Conservation (phyloP, 371 early-diverging fungal genomes). For the Actinomortierella wolfii region DNA sequence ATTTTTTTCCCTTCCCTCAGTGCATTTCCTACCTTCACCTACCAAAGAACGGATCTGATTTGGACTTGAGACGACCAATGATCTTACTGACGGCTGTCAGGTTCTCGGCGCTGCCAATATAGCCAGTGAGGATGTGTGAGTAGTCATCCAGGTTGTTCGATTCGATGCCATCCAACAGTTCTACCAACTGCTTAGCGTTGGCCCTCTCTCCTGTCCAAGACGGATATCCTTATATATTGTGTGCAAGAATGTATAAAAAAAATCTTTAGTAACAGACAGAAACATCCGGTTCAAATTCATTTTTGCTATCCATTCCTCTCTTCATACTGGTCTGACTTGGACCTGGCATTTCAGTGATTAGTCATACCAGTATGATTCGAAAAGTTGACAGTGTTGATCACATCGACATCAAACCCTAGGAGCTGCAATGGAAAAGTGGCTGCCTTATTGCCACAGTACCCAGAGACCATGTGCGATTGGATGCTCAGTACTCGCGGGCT, state of each 20-base stretch:
- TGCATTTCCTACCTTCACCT: slow-evolving; percentile 1
- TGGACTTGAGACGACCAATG: slow-evolving; percentile 52
- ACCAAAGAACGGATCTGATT: slow-evolving; percentile 55
- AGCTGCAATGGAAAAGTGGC: slow-evolving; percentile 91
- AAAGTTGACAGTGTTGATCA: slow-evolving; percentile 91
- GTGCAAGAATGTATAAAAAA: no score
- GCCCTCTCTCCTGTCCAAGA: slow-evolving; percentile 72
- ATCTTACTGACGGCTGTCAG: slow-evolving; percentile 65
- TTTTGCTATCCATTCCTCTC: neutral
- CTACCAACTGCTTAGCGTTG: slow-evolving; percentile 65
- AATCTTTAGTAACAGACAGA: neutral
- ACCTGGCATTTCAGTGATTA: no score
- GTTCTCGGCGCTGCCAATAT: slow-evolving; percentile 79
- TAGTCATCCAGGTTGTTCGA: slow-evolving; percentile 75
- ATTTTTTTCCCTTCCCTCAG: neutral
- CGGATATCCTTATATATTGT: slow-evolving; percentile 67
- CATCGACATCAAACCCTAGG: slow-evolving; percentile 90
- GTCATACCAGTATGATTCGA: slow-evolving; percentile 85
- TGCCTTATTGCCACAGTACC: slow-evolving; percentile 84
- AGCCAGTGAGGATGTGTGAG: slow-evolving; percentile 84
- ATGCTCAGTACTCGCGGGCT: slow-evolving; percentile 77
- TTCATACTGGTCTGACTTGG: neutral
- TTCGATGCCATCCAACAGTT: slow-evolving; percentile 74
- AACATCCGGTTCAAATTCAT: neutral
- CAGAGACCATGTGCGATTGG: slow-evolving; percentile 92